Conservation (phyloP, 495 filamentous ascomycete genomes). For the Neurospora hispaniola region DNA sequence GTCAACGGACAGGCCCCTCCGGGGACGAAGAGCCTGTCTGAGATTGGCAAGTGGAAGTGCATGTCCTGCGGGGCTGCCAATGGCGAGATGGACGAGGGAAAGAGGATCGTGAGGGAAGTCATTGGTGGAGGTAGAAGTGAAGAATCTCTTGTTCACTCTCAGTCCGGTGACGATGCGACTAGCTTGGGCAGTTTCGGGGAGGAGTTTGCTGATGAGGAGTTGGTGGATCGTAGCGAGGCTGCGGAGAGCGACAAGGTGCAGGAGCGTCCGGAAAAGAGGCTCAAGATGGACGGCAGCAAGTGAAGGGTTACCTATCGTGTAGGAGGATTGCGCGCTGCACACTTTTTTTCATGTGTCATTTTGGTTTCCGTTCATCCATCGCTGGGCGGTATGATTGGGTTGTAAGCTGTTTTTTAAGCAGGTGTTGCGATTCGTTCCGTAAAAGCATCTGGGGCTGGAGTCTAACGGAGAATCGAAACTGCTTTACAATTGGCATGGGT, state of each 20-base stretch:
- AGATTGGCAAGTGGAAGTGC: conserved; percentile 85
- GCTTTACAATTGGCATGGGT: neutral
- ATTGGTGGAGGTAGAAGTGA: conserved; percentile 15
- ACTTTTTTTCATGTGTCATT: neutral
- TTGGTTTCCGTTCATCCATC: neutral
- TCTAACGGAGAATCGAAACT: neutral
- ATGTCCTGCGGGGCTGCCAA: conserved; percentile 76
- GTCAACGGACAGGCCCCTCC: conserved; percentile 97
- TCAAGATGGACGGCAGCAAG: neutral
- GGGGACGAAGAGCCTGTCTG: conserved; percentile 63
- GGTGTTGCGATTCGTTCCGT: neutral
- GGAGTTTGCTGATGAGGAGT: neutral
- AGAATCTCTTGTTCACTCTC: neutral
- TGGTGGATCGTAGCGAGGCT: neutral
- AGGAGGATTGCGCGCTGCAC: neutral
- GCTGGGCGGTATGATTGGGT: neutral
- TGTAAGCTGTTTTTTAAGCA: neutral
- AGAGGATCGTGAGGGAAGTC: conserved; percentile 45
- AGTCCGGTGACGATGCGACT: neutral
- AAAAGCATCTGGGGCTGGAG: neutral
- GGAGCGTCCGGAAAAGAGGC: neutral
- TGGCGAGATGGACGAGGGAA: conserved; percentile 60
- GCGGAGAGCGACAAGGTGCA: neutral
- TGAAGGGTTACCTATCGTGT: neutral
- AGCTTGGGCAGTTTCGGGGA: neutral